Conservation (phyloP, 2,329 filamentous ascomycete genomes). For the Trichoderma asperellum region DNA sequence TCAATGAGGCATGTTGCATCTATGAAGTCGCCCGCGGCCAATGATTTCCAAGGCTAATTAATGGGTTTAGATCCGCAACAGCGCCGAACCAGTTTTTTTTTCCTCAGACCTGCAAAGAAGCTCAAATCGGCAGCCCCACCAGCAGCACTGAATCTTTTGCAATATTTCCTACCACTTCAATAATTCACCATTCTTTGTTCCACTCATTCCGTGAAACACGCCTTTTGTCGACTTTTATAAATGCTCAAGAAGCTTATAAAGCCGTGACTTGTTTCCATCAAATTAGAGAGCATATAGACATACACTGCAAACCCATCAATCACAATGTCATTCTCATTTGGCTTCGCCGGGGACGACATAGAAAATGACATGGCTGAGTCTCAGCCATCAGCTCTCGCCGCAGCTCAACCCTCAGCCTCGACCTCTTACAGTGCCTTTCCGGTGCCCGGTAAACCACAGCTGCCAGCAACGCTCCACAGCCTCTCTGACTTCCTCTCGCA, state of each 20-base stretch:
- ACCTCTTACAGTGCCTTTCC: conserved; percentile 58
- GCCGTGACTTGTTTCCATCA: not conserved
- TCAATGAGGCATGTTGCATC: not conserved
- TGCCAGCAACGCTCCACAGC: conserved; percentile 58
- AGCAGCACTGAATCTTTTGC: not conserved
- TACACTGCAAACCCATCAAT: not conserved
- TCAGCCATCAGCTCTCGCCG: conserved; percentile 31
- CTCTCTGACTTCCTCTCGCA: conserved; percentile 55
- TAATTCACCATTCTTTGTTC: not conserved
- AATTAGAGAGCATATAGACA: not conserved
- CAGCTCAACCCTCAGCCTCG: conserved; percentile 33
- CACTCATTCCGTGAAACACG: not conserved
- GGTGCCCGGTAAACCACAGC: conserved; percentile 62
- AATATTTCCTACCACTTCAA: conserved; percentile 1
- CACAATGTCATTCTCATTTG: conserved; percentile 60
- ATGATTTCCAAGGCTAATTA: not conserved
- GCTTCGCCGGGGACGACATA: conserved; percentile 67
- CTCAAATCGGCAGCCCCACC: conserved; percentile 10
- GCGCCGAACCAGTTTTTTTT: conserved; percentile 7
- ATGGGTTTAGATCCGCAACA: not conserved
- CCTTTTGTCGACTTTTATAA: not conserved
- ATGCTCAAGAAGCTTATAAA: not conserved
- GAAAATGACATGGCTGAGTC: conserved; percentile 48
- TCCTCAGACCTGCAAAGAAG: not conserved
- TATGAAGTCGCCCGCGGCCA: conserved; percentile 32